Evolutionary conservation across 257 asterid genomes (phyloP), one percentile per base, ranked within the genome.

Genomic region (Leptodermis oblonga): DNA sequence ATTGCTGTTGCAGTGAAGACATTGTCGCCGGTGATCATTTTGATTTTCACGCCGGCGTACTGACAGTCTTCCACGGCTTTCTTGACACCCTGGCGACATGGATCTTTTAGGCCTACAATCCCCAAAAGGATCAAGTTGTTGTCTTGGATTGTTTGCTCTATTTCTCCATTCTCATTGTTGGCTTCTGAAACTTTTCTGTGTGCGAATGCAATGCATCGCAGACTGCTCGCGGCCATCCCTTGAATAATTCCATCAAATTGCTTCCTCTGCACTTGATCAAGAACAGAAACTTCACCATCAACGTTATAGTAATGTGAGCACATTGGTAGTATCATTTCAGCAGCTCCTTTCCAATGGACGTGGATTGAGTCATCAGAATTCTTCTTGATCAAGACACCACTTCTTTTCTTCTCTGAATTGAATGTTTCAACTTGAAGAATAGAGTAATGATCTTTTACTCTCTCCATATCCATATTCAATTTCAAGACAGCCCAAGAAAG

Each of bases 271-370:
- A 20, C 6, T 7, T 73, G 71, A 17, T 49, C 71, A 0, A 91
- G 51, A 22, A 28, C 63, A 58, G 54, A 84, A 8, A 62, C 28
- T 28, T 87, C 73, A 30, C 95, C 95, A 2, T 80, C 73, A 4
- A 11, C 20, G 74, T 86, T 79, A 62, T 80, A 83, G 76, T 81
- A 87, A 25, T 78, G 76, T 0, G 90, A 74, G 76, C 93, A 91
- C 82, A 71, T 74, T 71, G 79, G 78, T 25, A 85, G 77, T 1
- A 91, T 75, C 90, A 84, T 87, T 39, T 91, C 97, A 7, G 97
- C 95, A 5, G 90, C 95, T 26, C 97, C 97, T 73, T 87, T 91
- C 97, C 97, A 88, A 46, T 87, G 92, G 13, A 77, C 85, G 60
- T 85, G 85, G 31, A 66, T 1, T 0, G 70, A 60, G 45, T 69